Conservation (phyloP, 2,329 filamentous ascomycete genomes). For the Incumbomyces lentus region DNA sequence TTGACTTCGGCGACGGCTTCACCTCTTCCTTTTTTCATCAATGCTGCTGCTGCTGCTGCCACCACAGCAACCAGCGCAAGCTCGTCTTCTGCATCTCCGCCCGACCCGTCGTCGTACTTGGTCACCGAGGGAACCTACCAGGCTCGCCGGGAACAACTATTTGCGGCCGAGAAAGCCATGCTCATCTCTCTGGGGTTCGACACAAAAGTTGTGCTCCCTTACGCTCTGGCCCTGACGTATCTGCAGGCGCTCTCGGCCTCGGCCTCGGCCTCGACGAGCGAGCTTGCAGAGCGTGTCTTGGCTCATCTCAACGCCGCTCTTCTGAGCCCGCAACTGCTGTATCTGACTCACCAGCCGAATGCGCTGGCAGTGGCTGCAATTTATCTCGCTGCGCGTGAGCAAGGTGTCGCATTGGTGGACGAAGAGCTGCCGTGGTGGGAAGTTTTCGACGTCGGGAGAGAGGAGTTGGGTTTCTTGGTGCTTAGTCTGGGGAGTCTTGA, state of each 20-base stretch:
- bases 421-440: conserved; percentile 76
- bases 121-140: conserved; percentile 65
- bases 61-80: too few relatives aligned
- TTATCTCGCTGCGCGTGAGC: conserved; percentile 75
- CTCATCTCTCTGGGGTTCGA: conserved; percentile 70
- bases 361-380: conserved; percentile 78
- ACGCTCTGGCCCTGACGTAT: conserved; percentile 81
- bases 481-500: conserved; percentile 73
- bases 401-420: conserved; percentile 66
- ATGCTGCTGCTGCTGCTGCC: conserved; percentile 14
- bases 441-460: conserved; percentile 89
- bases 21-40: conserved; percentile 37
- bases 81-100: conserved; percentile 11
- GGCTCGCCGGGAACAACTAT: conserved; percentile 51
- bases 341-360: conserved; percentile 83
- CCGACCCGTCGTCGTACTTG: conserved; percentile 50
- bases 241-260: conserved; percentile 59
- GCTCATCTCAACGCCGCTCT: conserved; percentile 78
- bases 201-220: conserved; percentile 73
- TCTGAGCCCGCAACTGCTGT: conserved; percentile 77
- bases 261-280: conserved; percentile 39
- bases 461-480: conserved; percentile 87
- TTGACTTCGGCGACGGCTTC: conserved; percentile 54
- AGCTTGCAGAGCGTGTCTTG: conserved; percentile 55
- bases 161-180: conserved; percentile 67